Percentiles rank a stretch among this genome's conserved stretches.
Evolutionary conservation across 352 stramenopile species (phyloP).

Genomic region (Thalassiosira mediterranea): DNA sequence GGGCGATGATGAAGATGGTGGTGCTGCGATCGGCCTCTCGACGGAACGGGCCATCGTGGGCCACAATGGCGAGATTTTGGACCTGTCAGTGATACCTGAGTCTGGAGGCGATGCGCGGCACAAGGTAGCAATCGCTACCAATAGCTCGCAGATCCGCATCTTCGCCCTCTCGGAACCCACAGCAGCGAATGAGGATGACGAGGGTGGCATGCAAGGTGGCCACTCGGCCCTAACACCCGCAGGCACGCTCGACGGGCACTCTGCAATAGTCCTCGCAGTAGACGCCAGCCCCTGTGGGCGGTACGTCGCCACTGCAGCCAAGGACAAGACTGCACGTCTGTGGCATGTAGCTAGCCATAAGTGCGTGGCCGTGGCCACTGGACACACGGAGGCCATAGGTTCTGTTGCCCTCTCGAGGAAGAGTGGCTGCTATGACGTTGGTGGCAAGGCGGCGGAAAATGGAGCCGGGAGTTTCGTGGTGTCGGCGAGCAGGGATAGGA

Average conservation of each 20-base stretch:
- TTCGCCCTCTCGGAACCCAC: slow-evolving; percentile 81
- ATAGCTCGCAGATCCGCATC: slow-evolving; percentile 93
- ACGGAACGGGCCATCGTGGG: slow-evolving; percentile 84
- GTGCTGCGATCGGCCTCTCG: slow-evolving; percentile 22
- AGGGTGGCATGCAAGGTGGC: neutral
- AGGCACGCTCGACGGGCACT: slow-evolving; percentile 95
- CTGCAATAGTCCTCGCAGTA: slow-evolving; percentile 95
- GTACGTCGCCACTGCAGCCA: slow-evolving; percentile 91
- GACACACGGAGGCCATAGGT: slow-evolving; percentile 94
- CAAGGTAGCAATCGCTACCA: slow-evolving; percentile 93
- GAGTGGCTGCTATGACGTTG: slow-evolving; percentile 76
- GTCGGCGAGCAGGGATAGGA: slow-evolving; percentile 95
- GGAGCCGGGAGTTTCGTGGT: slow-evolving; percentile 91
- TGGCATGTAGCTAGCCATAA: slow-evolving; percentile 87
- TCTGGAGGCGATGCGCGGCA: slow-evolving; percentile 58
- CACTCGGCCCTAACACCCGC: slow-evolving; percentile 88
- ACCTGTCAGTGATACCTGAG: slow-evolving; percentile 92
- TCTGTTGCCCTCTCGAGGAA: slow-evolving; percentile 92
- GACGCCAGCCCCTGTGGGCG: slow-evolving; percentile 87
- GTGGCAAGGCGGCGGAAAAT: slow-evolving; percentile 74
- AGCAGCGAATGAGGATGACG: slow-evolving; percentile 28
- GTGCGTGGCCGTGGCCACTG: slow-evolving; percentile 89
- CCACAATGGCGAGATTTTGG: slow-evolving; percentile 98
- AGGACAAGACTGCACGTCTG: slow-evolving; percentile 91
- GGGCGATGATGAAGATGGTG: slow-evolving; percentile 12